These are phyloP conservation scores for Flaveria brownii DNA, from an alignment of 129 eudicot genomes.

Conservation along the genomic window DNA sequence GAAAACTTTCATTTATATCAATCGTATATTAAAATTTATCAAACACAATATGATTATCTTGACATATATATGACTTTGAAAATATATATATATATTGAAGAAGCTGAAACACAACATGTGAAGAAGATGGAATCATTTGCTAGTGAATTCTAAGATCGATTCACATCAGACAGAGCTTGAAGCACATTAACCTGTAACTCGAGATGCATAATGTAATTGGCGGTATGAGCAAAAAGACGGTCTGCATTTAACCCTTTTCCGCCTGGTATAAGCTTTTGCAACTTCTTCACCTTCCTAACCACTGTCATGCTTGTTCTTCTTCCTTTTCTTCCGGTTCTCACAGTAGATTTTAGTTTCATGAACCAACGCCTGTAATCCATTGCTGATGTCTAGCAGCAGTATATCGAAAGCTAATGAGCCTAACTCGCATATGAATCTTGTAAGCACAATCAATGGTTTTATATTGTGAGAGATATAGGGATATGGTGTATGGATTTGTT, in stretches of 20 bases:
- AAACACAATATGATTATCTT: conserved; percentile 21
- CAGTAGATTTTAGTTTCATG: conserved; percentile 20
- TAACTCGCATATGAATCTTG: not conserved
- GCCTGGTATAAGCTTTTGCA: conserved; percentile 66
- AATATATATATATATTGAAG: too few relatives aligned
- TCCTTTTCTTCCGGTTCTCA: conserved; percentile 21
- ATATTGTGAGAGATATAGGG: conserved; percentile 11
- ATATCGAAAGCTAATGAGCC: conserved; percentile 5
- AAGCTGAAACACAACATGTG: not conserved
- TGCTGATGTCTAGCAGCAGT: not conserved
- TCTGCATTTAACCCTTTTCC: conserved; percentile 54
- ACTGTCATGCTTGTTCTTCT: conserved; percentile 39
- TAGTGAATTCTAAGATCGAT: conserved; percentile 22
- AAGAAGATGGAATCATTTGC: not conserved
- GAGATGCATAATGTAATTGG: conserved; percentile 64
- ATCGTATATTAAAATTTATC: conserved; percentile 20
- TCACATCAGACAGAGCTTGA: conserved; percentile 55
- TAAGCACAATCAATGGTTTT: not conserved
- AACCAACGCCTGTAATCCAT: conserved; percentile 26
- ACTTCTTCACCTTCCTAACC: conserved; percentile 56
- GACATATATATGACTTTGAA: not conserved
- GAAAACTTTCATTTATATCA: not conserved
- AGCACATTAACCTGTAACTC: conserved; percentile 61
- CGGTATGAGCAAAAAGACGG: conserved; percentile 49
- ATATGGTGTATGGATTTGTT: not conserved